Base-by-base conservation (phyloP, 495 filamentous ascomycete species). In the Cryomyces minteri region DNA sequence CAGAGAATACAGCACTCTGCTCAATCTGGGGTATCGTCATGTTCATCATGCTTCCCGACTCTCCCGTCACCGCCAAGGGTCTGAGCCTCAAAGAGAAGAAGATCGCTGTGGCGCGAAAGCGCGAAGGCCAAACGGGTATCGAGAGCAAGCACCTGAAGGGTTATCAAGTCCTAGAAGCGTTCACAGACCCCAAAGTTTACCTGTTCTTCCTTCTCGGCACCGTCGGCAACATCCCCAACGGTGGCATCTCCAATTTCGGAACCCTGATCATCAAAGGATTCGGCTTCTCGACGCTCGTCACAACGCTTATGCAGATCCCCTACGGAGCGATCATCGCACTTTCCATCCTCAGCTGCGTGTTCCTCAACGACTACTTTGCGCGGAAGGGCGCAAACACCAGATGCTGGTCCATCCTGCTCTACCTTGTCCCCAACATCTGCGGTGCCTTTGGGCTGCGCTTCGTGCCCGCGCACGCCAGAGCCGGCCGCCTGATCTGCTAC, bases 151-250 rank as follows among this genome's bases (percentile, higher is more conserved):
- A 51, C 28, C 54, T 82, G 41, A 80, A 80, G 54, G 58, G 54
- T 8, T 65, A 64, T 39, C 79, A 82, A 54, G 62, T 79, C 6
- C 48, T 50, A 4, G 79, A 82, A 47, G 72, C 74, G 6, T 61
- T 72, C 34, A 47, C 62, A 25, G 78, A 82, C 49, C 62, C 71
- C 39, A 82, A 81, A 52, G 58, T 77, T 5, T 79, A 75, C 58
- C 66, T 80, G 9, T 70, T 82, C 41, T 74, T 73, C 31, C 48
- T 72, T 12, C 66, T 80, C 50, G 79, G 76, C 47, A 63, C 73
- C 0, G 69, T 73, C 5, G 67, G 66, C 46, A 69, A 69, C 48
- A 62, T 71, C 39, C 66, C 68, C 4, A 72, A 73, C 48, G 70
- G 70, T 42, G 66, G 64, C 3, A 70, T 80, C 37, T 68, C 67